Base-by-base conservation (phyloP, 176 grass and related monocot genomes). In the Chloris gayana region DNA sequence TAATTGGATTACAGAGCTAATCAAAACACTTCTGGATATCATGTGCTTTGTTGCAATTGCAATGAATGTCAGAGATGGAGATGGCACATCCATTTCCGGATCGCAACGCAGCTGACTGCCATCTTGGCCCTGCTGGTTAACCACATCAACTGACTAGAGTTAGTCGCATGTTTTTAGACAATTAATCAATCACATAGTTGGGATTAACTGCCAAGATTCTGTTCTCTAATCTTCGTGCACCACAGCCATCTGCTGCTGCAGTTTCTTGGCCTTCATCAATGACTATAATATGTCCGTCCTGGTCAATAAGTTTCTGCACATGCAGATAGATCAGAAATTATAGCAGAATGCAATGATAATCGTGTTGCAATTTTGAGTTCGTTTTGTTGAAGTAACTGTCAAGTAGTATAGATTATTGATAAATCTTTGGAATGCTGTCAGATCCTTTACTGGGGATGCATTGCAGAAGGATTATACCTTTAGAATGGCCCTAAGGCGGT, bases 221-320 rank as follows among this genome's bases (percentile, higher is more conserved):
- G 74, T 85, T 86, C 71, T 85, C 89, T 0, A 85, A 74, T 93
- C 64, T 86, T 68, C 81, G 81, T 3, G 31, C 54, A 9, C 45
- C 47, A 66, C 72, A 50, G 31, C 57, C 91, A 7, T 86, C 86
- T n/a, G 83, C 87, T 22, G 67, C 74, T 24, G 78, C 17, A 27
- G 77, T 69, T 19, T 66, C 64, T 9, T 33, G 37, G n/a, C 92
- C 96, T 64, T 99, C 92, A 21, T 99, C 96, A 31, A 99, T 95
- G 33, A 99, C 96, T 75, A 99, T 89, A 69, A 99, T 88, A 88
- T 95, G 96, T 13, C 96, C 96, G 75, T 99, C 96, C 80, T 86
- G 91, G 67, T 99, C 90, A 80, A 99, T 93, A 64, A 99, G 80
- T 80, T 90, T 95, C 96, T 99, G 96, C 84, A 95, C 54, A 72